Conservation (phyloP, 2,329 filamentous ascomycete species). For the Neophaeococcomyces mojaviensis region DNA sequence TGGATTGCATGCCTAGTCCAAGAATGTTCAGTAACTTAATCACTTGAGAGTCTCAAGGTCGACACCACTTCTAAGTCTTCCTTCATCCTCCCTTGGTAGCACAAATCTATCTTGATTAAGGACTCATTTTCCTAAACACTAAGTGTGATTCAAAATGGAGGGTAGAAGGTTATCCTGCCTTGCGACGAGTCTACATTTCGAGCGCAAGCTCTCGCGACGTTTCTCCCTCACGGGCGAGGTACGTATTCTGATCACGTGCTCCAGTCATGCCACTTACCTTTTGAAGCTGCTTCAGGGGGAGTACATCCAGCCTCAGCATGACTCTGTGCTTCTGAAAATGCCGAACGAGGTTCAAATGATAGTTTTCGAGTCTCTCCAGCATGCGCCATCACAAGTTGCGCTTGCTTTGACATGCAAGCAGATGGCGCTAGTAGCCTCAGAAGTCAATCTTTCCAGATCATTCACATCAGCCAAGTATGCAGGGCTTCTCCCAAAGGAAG, state of each 20-base stretch:
- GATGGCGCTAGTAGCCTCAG: constrained; percentile 14
- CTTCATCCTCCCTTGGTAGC: too few species aligned
- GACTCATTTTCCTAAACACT: too few species aligned
- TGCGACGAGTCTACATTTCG: constrained; percentile 18
- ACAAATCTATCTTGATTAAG: too few species aligned
- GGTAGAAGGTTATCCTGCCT: constrained; percentile 9
- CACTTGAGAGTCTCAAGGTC: too few species aligned
- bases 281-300: constrained; percentile 5
- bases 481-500: constrained; percentile 17
- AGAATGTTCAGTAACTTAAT: too few species aligned
- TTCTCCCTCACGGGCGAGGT: constrained; percentile 17
- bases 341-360: constrained; percentile 20
- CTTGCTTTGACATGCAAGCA: constrained; percentile 23
- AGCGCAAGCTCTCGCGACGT: constrained; percentile 15
- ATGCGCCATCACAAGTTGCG: constrained; percentile 20
- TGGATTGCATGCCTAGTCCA: too few species aligned
- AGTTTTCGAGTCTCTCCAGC: constrained; percentile 17
- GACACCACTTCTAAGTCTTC: too few species aligned
- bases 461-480: constrained; percentile 20
- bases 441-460: constrained; percentile 17
- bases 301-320: not conserved
- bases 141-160: not conserved
- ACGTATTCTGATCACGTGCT: constrained; percentile 4
- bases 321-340: constrained; percentile 15
- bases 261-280: constrained; percentile 8